These are phyloP conservation scores for Syzygium aqueum DNA, from an alignment of 345 rosid genomes.

Conservation along the genomic window DNA sequence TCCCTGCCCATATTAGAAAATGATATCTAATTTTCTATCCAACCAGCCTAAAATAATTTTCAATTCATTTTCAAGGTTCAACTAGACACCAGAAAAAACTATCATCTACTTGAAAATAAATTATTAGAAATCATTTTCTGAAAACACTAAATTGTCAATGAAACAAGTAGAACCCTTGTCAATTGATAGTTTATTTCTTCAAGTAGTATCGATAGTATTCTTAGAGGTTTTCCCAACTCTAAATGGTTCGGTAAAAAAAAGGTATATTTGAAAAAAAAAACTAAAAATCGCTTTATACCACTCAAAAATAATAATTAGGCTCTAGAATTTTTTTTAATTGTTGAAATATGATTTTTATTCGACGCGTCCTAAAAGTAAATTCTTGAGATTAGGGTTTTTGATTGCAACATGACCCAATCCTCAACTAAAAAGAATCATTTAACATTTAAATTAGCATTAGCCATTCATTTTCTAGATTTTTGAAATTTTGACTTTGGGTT, in stretches of 20 bases:
- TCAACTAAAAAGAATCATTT: too few species aligned
- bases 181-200: not conserved
- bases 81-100: not conserved
- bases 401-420: too few species aligned
- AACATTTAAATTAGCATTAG: too few species aligned
- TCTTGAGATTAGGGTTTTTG: too few species aligned
- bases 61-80: not conserved
- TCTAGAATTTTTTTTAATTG: not conserved
- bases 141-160: not conserved
- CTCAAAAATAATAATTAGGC: not conserved
- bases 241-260: too few species aligned
- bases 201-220: not conserved
- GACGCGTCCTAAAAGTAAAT: too few species aligned
- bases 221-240: too few species aligned
- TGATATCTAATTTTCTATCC: not conserved
- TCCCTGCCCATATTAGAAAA: not conserved
- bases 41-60: not conserved
- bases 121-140: not conserved
- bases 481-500: too few species aligned
- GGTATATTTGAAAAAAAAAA: not conserved
- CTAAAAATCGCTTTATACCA: not conserved
- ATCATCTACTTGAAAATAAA: not conserved
- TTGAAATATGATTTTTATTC: too few species aligned
- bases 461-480: too few species aligned
- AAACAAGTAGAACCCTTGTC: not conserved